A percentile compares a stretch with the other conserved stretches of the same genome.
Conservation (phyloP, 768 basidiomycete genomes). For the Termitomyces sp. region DNA sequence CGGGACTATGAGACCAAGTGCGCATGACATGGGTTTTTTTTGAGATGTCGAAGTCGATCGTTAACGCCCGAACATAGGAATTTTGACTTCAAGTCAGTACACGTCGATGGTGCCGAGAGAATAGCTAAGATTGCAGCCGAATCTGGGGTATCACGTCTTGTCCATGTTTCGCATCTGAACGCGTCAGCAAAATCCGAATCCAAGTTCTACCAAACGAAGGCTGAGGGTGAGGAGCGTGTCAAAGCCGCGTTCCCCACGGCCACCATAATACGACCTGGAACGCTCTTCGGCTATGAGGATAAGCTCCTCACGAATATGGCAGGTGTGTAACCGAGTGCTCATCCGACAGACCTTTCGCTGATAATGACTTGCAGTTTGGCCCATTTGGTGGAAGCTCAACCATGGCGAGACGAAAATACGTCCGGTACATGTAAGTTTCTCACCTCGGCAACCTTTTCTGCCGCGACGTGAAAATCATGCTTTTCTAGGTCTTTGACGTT, state of each 20-base stretch:
- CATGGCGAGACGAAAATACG: slow-evolving; percentile 80
- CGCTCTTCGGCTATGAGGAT: slow-evolving; percentile 95
- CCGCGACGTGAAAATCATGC: slow-evolving; percentile 17
- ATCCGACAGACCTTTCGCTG: slow-evolving; percentile 9
- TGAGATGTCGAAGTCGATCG: not conserved
- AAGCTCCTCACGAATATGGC: slow-evolving; percentile 90
- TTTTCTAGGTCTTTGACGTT: slow-evolving; percentile 79
- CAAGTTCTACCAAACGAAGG: slow-evolving; percentile 84
- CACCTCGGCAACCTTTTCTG: slow-evolving; percentile 7
- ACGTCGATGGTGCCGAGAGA: slow-evolving; percentile 74
- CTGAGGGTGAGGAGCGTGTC: slow-evolving; percentile 84
- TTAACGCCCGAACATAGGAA: slow-evolving; percentile 50
- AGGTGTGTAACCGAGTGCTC: slow-evolving; percentile 44
- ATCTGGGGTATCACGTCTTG: slow-evolving; percentile 74
- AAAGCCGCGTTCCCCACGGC: slow-evolving; percentile 78
- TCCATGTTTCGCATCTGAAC: slow-evolving; percentile 95
- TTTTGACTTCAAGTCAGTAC: slow-evolving; percentile 77
- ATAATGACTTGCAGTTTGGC: slow-evolving; percentile 56
- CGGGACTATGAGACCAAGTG: slow-evolving; percentile 96
- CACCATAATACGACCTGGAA: slow-evolving; percentile 81
- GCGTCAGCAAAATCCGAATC: slow-evolving; percentile 76
- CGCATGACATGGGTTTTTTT: slow-evolving; percentile 16
- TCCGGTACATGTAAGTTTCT: slow-evolving; percentile 77
- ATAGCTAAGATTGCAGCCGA: slow-evolving; percentile 83
- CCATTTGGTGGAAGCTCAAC: slow-evolving; percentile 94